These are phyloP conservation scores for Trichoderma parareesei DNA, from an alignment of 495 filamentous ascomycete genomes.

Conservation along the genomic window DNA sequence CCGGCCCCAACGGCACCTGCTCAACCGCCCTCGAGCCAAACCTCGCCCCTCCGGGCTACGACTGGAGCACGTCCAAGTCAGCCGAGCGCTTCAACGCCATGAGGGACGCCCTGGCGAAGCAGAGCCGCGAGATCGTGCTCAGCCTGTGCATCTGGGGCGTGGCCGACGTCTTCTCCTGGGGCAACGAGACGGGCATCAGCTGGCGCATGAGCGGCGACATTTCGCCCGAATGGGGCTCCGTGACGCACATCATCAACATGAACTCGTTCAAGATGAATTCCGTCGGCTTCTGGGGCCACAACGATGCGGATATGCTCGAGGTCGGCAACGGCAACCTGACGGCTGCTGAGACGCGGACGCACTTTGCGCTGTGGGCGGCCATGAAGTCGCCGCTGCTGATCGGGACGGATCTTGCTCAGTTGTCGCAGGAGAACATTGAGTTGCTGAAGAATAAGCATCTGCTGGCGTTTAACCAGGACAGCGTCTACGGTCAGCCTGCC, in stretches of 20 bases:
- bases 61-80: constrained; percentile 45
- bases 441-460: constrained; percentile 53
- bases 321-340: constrained; percentile 55
- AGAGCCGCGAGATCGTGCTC: constrained; percentile 51
- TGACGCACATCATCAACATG: constrained; percentile 35
- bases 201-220: constrained; percentile 51
- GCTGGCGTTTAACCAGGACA: constrained; percentile 57
- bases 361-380: constrained; percentile 34
- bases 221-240: constrained; percentile 14
- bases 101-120: constrained; percentile 48
- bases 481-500: constrained; percentile 40
- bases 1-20: constrained; percentile 26
- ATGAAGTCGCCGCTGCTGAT: constrained; percentile 29
- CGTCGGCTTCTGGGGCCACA: constrained; percentile 46
- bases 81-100: constrained; percentile 46
- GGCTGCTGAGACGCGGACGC: constrained; percentile 31
- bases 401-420: constrained; percentile 34
- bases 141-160: constrained; percentile 54
- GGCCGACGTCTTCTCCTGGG: constrained; percentile 26
- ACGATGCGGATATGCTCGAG: constrained; percentile 64
- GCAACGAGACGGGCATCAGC: constrained; percentile 45
- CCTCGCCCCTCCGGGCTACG: constrained; percentile 27
- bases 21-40: constrained; percentile 13
- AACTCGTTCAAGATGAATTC: constrained; percentile 40
- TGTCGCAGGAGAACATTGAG: constrained; percentile 34